Conservation (phyloP, 164 flowering plant species). For the Akebia trifoliata region DNA sequence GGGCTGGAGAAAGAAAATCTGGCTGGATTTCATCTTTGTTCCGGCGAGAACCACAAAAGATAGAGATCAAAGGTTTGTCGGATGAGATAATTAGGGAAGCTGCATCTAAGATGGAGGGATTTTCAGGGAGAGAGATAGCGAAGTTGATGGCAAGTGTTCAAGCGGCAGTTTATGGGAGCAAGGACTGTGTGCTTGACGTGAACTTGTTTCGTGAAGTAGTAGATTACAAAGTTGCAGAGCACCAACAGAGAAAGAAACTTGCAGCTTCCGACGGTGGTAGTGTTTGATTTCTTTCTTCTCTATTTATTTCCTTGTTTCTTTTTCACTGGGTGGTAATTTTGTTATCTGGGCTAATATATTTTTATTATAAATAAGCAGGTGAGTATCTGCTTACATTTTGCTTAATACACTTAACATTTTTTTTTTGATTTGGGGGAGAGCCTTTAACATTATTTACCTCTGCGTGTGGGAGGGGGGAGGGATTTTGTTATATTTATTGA, state of each 20-base stretch:
- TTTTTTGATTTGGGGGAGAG: not conserved
- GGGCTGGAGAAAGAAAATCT: constrained; percentile 62
- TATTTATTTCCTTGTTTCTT: not conserved
- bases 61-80: constrained; percentile 70
- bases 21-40: constrained; percentile 48
- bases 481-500: constrained; percentile 9
- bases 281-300: constrained; percentile 2
- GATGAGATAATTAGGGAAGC: constrained; percentile 80
- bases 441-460: constrained; percentile 4
- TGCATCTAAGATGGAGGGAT: constrained; percentile 81
- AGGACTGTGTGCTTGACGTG: constrained; percentile 69
- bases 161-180: constrained; percentile 93
- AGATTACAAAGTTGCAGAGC: constrained; percentile 95
- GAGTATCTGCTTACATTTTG: constrained; percentile 11
- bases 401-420: not conserved
- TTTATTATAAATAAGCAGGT: constrained; percentile 7
- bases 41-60: constrained; percentile 53
- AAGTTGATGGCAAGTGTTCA: constrained; percentile 94
- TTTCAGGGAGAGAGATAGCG: constrained; percentile 96
- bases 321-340: not conserved
- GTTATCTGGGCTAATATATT: not conserved
- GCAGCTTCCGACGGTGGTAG: constrained; percentile 37
- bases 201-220: constrained; percentile 83
- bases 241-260: constrained; percentile 74
- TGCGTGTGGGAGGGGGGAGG: not conserved